Base-by-base conservation (phyloP, 129 eudicot species). In the Calendula officinalis region DNA sequence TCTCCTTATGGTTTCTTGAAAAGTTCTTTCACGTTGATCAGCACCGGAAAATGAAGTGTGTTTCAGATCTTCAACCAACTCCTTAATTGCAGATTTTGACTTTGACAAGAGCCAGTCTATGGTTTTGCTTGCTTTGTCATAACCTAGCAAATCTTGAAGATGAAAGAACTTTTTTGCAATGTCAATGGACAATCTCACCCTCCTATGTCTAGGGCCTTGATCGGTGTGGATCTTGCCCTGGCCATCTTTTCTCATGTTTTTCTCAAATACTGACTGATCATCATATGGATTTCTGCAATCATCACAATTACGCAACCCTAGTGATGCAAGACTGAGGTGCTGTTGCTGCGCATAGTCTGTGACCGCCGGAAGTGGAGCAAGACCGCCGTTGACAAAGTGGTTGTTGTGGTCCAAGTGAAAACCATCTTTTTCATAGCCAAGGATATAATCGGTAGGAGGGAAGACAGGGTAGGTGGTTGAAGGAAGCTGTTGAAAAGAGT, bases 61-160 rank as follows among this genome's bases (percentile, higher is more conserved):
- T n/a, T n/a, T n/a, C n/a, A n/a, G n/a, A n/a, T n/a, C n/a, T n/a
- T n/a, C 42, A 33, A 56, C 41, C 10, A 56, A 5, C 42, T 56
- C 61, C 41, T 33, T n/a, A 34, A 56, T n/a, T n/a, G n/a, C n/a
- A n/a, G n/a, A n/a, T n/a, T n/a, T n/a, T n/a, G n/a, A n/a, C n/a
- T n/a, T n/a, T n/a, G n/a, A n/a, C n/a, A n/a, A n/a, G n/a, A 79
- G 77, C 84, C 84, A 79, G 32, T 79, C 77, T 1, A 79, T 49
- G 45, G 84, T 79, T 56, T 70, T 74, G 69, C 84, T 79, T 8
- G 84, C 80, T 51, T 75, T 79, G 43, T 79, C 84, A 57, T 60
- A 74, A 22, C 84, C 80, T 15, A 79, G 14, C 62, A 74, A 8
- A 16, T 79, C 84, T 58, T 79, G 77, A 51, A 79, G 84, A 57